These are phyloP conservation scores for Scutellaria baicalensis DNA, from an alignment of 257 asterid species.

Conservation along the genomic window DNA sequence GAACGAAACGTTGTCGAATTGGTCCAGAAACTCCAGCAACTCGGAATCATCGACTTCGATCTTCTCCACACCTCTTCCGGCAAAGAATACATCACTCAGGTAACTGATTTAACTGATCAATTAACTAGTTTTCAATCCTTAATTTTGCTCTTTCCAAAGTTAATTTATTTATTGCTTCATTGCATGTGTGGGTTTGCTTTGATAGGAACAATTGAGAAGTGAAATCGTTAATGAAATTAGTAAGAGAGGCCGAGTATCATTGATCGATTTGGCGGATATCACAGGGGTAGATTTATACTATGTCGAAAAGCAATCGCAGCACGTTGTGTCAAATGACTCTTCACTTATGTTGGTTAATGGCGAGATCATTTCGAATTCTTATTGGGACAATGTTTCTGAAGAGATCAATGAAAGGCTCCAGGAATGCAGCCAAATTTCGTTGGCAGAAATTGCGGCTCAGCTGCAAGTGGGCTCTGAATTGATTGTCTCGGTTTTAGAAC, in stretches of 20 bases:
- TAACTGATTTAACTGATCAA: conserved; percentile 14
- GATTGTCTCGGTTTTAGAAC: conserved; percentile 65
- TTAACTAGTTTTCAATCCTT: background rate
- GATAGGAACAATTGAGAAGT: conserved; percentile 82
- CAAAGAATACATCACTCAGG: conserved; percentile 95
- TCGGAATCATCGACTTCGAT: conserved; percentile 84
- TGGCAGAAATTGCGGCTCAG: conserved; percentile 94
- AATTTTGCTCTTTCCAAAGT: background rate
- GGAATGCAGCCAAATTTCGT: conserved; percentile 91
- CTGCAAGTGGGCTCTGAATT: conserved; percentile 90
- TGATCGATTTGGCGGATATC: conserved; percentile 79
- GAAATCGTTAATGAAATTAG: conserved; percentile 57
- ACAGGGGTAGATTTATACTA: conserved; percentile 80
- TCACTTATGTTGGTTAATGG: conserved; percentile 82
- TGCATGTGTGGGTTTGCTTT: conserved; percentile 19
- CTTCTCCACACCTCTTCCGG: conserved; percentile 92
- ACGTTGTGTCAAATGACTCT: conserved; percentile 57
- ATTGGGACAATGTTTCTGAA: conserved; percentile 86
- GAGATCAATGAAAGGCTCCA: conserved; percentile 94
- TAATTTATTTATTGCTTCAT: conserved; percentile 9
- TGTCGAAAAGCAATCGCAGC: conserved; percentile 78
- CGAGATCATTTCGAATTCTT: conserved; percentile 69
- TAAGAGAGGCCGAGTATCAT: conserved; percentile 66
- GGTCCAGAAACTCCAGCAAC: conserved; percentile 85
- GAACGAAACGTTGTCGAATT: conserved; percentile 95